Conservation (phyloP, 495 filamentous ascomycete genomes). For the Aspergillus nidulans region DNA sequence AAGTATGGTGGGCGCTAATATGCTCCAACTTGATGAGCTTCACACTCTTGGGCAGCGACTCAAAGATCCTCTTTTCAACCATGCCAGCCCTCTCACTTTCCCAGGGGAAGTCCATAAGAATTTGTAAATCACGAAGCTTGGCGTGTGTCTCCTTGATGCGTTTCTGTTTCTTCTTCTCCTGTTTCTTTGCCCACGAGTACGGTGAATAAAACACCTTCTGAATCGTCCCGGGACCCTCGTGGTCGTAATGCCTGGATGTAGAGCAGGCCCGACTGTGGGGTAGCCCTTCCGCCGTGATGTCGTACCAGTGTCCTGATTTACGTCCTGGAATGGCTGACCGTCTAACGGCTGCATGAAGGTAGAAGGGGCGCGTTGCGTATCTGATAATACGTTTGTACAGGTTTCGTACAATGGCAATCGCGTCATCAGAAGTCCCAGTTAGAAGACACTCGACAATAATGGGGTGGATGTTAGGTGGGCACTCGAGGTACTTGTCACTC, state of each 20-base stretch:
- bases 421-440: background rate
- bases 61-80: background rate
- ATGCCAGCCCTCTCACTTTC: background rate
- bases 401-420: background rate
- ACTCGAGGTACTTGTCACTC: background rate
- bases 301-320: background rate
- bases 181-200: background rate
- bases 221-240: background rate
- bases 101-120: background rate
- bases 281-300: background rate
- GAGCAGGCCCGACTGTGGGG: background rate
- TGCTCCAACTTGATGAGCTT: background rate
- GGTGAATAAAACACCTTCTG: background rate
- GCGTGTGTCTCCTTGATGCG: background rate
- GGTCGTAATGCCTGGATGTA: background rate
- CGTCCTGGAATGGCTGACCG: background rate
- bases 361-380: background rate
- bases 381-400: background rate
- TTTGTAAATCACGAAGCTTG: background rate
- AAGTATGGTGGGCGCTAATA: background rate
- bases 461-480: background rate
- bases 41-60: background rate
- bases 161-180: background rate
- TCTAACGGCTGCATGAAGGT: background rate
- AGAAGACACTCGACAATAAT: background rate